Evolutionary conservation across 495 filamentous ascomycete species (phyloP).

Genomic region (Neurospora hispaniola): DNA sequence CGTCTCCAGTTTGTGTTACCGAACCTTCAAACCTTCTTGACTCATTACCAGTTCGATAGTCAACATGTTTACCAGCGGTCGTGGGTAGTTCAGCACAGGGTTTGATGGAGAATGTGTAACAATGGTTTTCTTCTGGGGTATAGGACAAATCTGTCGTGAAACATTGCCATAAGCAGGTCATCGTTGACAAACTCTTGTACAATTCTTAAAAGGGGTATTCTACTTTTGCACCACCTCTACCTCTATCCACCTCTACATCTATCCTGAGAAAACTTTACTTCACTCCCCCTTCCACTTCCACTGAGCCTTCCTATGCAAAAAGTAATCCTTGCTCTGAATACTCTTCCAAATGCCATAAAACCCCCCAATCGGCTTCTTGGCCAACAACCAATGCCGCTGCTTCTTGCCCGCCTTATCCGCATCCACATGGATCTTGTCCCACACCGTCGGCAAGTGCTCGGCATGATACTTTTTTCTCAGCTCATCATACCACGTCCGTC

Average conservation of each 20-base stretch:
- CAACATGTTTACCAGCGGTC: too few relatives aligned
- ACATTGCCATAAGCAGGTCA: background rate
- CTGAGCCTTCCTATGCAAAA: constrained; percentile 38
- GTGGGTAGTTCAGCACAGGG: too few relatives aligned
- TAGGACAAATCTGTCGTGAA: too few relatives aligned
- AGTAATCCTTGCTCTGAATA: constrained; percentile 44
- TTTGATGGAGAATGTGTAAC: too few relatives aligned
- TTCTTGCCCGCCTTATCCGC: constrained; percentile 14
- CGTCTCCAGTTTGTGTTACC: too few relatives aligned
- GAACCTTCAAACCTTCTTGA: too few relatives aligned
- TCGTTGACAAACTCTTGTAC: background rate
- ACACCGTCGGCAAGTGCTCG: constrained; percentile 41
- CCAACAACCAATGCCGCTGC: constrained; percentile 28
- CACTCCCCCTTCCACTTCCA: constrained; percentile 38
- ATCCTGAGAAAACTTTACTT: background rate
- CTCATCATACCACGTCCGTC: constrained; percentile 38
- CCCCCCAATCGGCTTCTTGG: constrained; percentile 39
- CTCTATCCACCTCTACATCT: background rate
- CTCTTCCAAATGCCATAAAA: constrained; percentile 46
- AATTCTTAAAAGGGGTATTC: background rate
- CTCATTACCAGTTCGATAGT: too few relatives aligned
- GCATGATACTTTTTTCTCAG: constrained; percentile 43
- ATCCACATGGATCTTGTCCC: constrained; percentile 44
- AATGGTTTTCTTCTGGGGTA: too few relatives aligned
- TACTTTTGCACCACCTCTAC: background rate